Evolutionary conservation across 164 flowering plant genomes (phyloP), one percentile per base, ranked within the genome.

Genomic region (Umbilicus rupestris): DNA sequence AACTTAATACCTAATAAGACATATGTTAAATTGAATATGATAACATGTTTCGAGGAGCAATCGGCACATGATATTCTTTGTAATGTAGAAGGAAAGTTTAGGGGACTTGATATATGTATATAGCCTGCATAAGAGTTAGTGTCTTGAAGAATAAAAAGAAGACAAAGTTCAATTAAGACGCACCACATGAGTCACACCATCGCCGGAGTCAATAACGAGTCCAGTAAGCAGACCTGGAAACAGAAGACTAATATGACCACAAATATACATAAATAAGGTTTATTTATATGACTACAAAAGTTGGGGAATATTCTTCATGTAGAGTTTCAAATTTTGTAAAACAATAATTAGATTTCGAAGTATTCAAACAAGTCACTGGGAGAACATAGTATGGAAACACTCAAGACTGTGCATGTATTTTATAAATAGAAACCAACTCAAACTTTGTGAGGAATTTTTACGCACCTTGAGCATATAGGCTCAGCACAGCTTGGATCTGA

Each of bases 171-270:
- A 5, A 44, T 41, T 15, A 63, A 24, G 65, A 70, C 71, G 78
- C 85, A 90, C 99, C 96, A 95, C 99, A 79, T 95, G 97, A 71
- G 96, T 95, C 63, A 92, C 99, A 74, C 99, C 99, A 78, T 95
- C 99, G 41, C 99, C 99, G 69, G 99, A 91, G 76, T 95, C 99
- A 65, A 95, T 95, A 55, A 95, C 99, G 26, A 95, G 85, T 62
- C 99, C 99, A 69, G 96, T 92, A 67, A 89, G 78, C 77, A 94
- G 79, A 75, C 99, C 99, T 95, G 96, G 46, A 9, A 76, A 68
- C 45, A 64, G 26, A 71, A 24, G 11, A 52, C 4, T 22, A 52
- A 7, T 16, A 52, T 52, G 77, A 19, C 31, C 37, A 52, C 66
- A 14, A 4, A 52, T 52, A 26, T 81, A 66, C 70, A 83, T 81